phyloP scores from a whole-genome alignment of 148 eudicot species.

The Linanthus parryae region DNA sequence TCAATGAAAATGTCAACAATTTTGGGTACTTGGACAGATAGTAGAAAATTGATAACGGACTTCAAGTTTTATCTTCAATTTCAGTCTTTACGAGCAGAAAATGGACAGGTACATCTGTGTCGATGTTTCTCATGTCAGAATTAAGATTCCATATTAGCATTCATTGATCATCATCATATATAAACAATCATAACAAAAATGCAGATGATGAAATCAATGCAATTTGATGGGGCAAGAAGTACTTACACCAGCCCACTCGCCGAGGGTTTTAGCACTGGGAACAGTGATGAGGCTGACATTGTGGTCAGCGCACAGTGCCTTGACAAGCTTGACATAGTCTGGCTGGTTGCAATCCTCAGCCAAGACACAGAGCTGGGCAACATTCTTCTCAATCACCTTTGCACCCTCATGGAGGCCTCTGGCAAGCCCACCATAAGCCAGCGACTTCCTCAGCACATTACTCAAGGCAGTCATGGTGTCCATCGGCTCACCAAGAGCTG shows the following conservation, averaged over 20 bases:
- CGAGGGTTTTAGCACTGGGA: constrained; percentile 34
- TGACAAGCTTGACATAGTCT: constrained; percentile 34
- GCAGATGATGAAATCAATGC: too few species aligned
- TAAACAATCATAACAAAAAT: too few species aligned
- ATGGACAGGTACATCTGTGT: too few species aligned
- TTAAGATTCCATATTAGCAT: too few species aligned
- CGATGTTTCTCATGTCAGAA: too few species aligned
- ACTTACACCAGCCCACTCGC: constrained; percentile 46
- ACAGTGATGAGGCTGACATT: constrained; percentile 35
- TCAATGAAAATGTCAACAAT: too few species aligned
- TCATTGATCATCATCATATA: too few species aligned
- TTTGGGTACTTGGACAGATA: too few species aligned
- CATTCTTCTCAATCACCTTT: constrained; percentile 36
- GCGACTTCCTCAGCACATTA: constrained; percentile 35
- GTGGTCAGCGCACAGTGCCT: constrained; percentile 35
- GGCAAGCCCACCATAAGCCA: constrained; percentile 26
- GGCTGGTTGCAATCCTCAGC: constrained; percentile 46
- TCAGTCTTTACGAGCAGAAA: too few species aligned
- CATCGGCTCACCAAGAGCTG: constrained; percentile 37
- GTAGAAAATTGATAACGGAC: too few species aligned
- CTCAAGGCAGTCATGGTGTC: constrained; percentile 32
- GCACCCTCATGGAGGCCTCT: constrained; percentile 45
- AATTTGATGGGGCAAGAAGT: too few species aligned
- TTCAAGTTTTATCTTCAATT: too few species aligned
- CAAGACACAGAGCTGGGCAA: constrained; percentile 37